Base-by-base conservation (phyloP, 192 early-diverging fungal genomes). In the Mortierella antarctica region DNA sequence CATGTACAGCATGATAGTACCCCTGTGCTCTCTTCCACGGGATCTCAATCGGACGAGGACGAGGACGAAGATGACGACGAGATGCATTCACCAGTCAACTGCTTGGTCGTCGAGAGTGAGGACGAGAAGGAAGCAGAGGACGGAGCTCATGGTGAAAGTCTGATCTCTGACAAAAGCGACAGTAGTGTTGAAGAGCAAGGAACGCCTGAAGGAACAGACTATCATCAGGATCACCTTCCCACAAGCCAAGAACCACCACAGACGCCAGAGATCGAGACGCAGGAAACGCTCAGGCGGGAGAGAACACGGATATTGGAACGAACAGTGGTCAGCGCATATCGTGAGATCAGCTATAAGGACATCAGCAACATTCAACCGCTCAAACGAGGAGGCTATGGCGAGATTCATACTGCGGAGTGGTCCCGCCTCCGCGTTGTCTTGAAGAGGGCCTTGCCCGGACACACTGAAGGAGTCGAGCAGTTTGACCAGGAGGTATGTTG, bases 341-440 rank as follows among this genome's bases (percentile, higher is more conserved):
- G 76, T 7, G 51, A 71, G 51, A 79, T 79, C 41, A 69, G 71
- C 45, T 79, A 46, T 48, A 58, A 65, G 31, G 76, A 79, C 52
- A 79, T 79, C 42, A 44, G 52, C 31, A 79, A 79, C 17, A 62
- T 79, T 31, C 68, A 67, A 7, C 76, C 69, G 2, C 53, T 79
- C 42, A 79, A 79, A 52, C 41, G 51, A 54, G 76, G 76, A 15
- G 76, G 76, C 5, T 79, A 71, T 45, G 76, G 76, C 15, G 76
- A 79, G 64, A 79, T 79, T 17, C 76, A 71, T 31, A 79, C 76
- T 0, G 76, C 76, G 0, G 76, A 79, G 45, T 79, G 76, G 76
- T 79, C 76, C 48, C 68, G 69, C 12, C 69, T 79, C 41, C 62
- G 62, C 2, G 76, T 79, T 7, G 76, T 79, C 50, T 44, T 79